Base-by-base conservation (phyloP, 2,329 filamentous ascomycete genomes). In the Calonectria montana region DNA sequence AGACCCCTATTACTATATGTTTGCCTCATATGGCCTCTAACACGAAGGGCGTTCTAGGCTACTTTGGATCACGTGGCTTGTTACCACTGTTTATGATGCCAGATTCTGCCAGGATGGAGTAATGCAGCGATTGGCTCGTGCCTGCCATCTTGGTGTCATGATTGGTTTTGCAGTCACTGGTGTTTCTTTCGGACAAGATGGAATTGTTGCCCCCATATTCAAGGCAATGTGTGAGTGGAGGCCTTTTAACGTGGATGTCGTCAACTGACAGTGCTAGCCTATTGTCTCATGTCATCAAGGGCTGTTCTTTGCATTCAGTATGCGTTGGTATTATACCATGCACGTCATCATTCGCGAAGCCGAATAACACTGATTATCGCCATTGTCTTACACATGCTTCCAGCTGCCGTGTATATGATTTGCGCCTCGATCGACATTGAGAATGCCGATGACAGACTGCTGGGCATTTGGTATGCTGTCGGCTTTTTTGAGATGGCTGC, bases 21-120 rank as follows among this genome's bases (percentile, higher is more conserved):
- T 31, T 53, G 16, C 2, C 27, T n/a, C 13, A 9, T n/a, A 15
- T 18, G 7, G 16, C 29, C 48, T 31, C 48, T 31, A 31, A 53
- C 16, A 16, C 5, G n/a, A 9, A 48, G 25, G 3, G 9, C 7
- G 27, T 16, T 47, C 27, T 21, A 70, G 67, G 21, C 41, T 70
- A 12, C 67, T 70, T 4, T 70, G 67, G 67, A 61, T 70, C 16
- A 70, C 67, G 23, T 70, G 67, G 67, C 29, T 70, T 31, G 50
- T 70, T n/a, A 70, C 67, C 7, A 70, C 67, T 12, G 62, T 70
- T 47, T 66, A 55, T 35, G 67, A 70, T 27, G 65, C 69, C 37
- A 65, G 69, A 1, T 71, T 71, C 39, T 45, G 65, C 4, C 69
- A 71, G 9, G 69, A 71, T 59, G 65, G 69, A 16, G 29, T 71